phyloP scores from a whole-genome alignment of 2,329 filamentous ascomycete species.

The Ceratocystis cubensis region DNA sequence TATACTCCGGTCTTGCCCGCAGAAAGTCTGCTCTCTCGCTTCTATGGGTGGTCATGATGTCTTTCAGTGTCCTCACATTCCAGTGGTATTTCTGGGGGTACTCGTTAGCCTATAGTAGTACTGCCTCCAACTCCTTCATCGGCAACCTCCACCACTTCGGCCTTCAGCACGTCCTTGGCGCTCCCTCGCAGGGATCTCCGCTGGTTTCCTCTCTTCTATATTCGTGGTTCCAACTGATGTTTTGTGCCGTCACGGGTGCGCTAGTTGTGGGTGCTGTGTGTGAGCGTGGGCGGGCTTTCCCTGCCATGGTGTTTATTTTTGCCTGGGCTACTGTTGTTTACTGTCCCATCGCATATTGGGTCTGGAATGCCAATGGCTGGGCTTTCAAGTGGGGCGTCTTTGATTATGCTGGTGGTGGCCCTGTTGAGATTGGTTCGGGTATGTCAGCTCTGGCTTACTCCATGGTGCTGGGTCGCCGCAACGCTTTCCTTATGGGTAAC shows the following conservation, averaged over 20 bases:
- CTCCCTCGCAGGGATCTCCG: slow-evolving; percentile 77
- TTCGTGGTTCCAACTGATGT: slow-evolving; percentile 98
- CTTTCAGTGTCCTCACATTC: slow-evolving; percentile 79
- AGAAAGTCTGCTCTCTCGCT: slow-evolving; percentile 94
- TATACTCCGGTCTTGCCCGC: slow-evolving; percentile 94
- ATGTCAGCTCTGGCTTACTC: slow-evolving; percentile 90
- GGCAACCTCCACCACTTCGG: slow-evolving; percentile 84
- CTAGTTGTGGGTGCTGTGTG: slow-evolving; percentile 87
- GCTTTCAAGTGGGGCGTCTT: slow-evolving; percentile 79
- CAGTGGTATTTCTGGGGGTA: slow-evolving; percentile 99
- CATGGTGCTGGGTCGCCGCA: slow-evolving; percentile 84
- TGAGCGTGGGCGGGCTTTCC: slow-evolving; percentile 83
- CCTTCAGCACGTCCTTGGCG: slow-evolving; percentile 67
- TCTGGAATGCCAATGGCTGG: slow-evolving; percentile 93
- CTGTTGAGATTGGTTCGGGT: slow-evolving; percentile 93
- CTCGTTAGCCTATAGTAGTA: slow-evolving; percentile 77
- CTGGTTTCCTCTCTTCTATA: slow-evolving; percentile 83
- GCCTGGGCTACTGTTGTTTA: slow-evolving; percentile 96
- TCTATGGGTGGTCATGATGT: slow-evolving; percentile 96
- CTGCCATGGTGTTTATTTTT: slow-evolving; percentile 90
- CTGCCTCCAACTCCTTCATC: slow-evolving; percentile 78
- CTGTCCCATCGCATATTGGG: slow-evolving; percentile 93
- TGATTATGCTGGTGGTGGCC: slow-evolving; percentile 92
- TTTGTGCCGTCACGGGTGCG: slow-evolving; percentile 82
- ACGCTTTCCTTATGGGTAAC: slow-evolving; percentile 99